Base-by-base conservation (phyloP, 2,329 filamentous ascomycete genomes). In the Aspergillus latus region DNA sequence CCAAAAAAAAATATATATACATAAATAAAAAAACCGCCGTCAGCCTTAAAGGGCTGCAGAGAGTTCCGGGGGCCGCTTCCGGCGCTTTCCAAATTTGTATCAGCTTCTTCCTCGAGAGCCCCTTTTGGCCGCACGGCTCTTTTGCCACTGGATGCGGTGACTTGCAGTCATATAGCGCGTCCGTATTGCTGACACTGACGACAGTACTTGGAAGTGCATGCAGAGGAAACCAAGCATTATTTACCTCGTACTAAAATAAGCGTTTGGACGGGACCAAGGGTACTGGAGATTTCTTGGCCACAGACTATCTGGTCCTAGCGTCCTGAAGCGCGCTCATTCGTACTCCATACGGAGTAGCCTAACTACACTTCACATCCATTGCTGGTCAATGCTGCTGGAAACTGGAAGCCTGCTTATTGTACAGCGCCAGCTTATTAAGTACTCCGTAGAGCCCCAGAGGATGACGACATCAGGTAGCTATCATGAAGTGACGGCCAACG, bases 31-130 rank as follows among this genome's bases (percentile, higher is more conserved):
- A 21, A 2, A n/a, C 58, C 52, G 62, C n/a, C 64, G 64, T 70
- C 68, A 71, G 69, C 66, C 70, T 71, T 72, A 67, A 67, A 59
- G 63, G 69, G 70, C 69, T 70, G 64, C 65, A 62, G 59, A 56
- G 56, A 60, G 59, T 54, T 58, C 57, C 50, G 54, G 54, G 59
- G 59, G 56, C 61, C 57, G 42, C 44, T 30, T 11, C 26, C 5
- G 21, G 21, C 21, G 21, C 21, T 21, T 21, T 21, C 21, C 21
- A 21, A 21, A 21, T 21, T 21, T 21, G 21, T 21, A 36, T 36
- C 28, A 28, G 15, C 29, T 49, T 34, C 47, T 42, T 21, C 37
- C 40, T 21, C 15, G 21, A 47, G 50, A 34, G 56, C 15, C 15
- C 21, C 42, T 49, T 30, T 2, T 30, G 37, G 13, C 13, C 47